phyloP scores from a whole-genome alignment of 225 moss, liverwort and hornwort species.

The Physcomitrium patens region DNA sequence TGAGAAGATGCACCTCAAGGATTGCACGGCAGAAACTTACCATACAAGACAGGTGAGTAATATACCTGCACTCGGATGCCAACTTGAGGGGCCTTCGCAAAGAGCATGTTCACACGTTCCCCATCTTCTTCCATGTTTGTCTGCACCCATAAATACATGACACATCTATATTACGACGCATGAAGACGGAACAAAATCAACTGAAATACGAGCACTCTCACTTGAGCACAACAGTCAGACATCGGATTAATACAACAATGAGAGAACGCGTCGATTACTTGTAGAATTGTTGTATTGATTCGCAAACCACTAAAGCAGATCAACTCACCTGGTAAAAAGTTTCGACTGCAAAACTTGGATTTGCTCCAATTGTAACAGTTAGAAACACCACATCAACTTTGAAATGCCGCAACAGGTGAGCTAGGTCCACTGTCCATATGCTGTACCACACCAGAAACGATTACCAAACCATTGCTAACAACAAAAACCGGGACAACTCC shows the following conservation, averaged over 20 bases:
- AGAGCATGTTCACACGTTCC: conserved; percentile 88
- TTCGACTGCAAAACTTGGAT: conserved; percentile 92
- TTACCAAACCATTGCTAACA: background rate
- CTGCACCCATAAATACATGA: conserved; percentile 38
- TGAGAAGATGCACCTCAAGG: conserved; percentile 23
- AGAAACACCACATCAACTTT: conserved; percentile 85
- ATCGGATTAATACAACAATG: too few species aligned
- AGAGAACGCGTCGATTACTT: too few species aligned
- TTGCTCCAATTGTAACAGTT: conserved; percentile 95
- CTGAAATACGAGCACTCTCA: too few species aligned
- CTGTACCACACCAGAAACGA: conserved; percentile 46
- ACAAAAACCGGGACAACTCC: background rate
- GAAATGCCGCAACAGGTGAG: conserved; percentile 89
- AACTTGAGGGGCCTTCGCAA: conserved; percentile 84
- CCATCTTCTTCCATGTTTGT: conserved; percentile 96
- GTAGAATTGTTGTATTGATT: too few species aligned
- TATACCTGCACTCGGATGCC: conserved; percentile 87
- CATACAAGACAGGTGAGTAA: background rate
- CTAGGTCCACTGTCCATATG: conserved; percentile 98
- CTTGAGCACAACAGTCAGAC: too few species aligned
- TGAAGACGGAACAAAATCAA: too few species aligned
- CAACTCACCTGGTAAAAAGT: conserved; percentile 82
- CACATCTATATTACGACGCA: background rate
- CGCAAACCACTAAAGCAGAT: background rate
- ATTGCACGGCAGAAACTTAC: background rate